Evolutionary conservation across 2,329 filamentous ascomycete genomes (phyloP).

Genomic region (Pestalotiopsis sp.): DNA sequence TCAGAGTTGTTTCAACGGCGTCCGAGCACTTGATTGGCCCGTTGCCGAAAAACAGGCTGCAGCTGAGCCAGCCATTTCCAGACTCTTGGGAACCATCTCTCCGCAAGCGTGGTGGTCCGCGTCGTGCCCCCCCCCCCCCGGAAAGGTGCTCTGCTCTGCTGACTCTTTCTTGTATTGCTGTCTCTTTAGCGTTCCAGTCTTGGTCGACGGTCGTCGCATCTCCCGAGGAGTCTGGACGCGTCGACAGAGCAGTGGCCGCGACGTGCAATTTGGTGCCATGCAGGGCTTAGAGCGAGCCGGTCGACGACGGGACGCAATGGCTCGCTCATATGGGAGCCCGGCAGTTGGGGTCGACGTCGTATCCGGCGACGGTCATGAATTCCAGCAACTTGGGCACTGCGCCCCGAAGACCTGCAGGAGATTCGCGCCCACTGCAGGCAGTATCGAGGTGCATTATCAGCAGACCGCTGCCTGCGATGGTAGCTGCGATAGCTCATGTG

Average conservation of each 20-base stretch:
- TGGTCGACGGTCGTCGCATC: neutral
- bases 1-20: neutral
- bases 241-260: neutral
- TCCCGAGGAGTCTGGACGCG: neutral
- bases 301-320: neutral
- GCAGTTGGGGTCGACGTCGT: neutral
- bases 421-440: neutral
- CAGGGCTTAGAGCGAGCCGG: neutral
- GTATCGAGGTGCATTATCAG: neutral
- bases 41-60: neutral
- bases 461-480: neutral
- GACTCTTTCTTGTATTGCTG: neutral
- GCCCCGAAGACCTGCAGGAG: neutral
- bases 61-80: constrained; percentile 4
- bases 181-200: neutral
- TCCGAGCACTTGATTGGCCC: neutral
- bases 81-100: constrained; percentile 2
- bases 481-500: neutral
- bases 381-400: constrained; percentile 7
- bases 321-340: neutral
- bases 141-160: neutral
- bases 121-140: neutral
- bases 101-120: neutral
- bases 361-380: neutral
- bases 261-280: neutral